Evolutionary conservation across 1,139 yeast species (phyloP), one percentile per base, ranked within the genome.

Genomic region (Suhomyces bokatorum): DNA sequence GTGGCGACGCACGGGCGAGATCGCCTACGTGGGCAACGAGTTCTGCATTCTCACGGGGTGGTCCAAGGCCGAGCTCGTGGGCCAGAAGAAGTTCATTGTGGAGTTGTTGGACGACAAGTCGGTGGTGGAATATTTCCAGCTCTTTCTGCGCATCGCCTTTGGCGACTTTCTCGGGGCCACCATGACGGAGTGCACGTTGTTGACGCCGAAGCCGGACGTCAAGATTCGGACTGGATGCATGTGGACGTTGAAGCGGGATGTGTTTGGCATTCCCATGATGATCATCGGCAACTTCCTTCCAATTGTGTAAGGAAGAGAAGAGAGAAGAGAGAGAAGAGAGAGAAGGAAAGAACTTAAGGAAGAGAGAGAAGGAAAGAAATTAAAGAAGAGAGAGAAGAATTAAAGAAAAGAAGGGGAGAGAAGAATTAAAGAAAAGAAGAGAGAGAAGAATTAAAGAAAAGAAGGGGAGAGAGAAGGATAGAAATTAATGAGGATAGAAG

Each of bases 1-100:
- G 6, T 93, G 98, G 98, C 73, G 99, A 52, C 75, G 98, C 46
- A 90, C 97, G 1, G 97, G 97, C 9, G 97, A 91, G 62, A 87
- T 93, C 16, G 95, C 97, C 0, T 91, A 90, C 48, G 96, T 91
- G 3, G 96, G 96, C 10, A 87, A 86, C 54, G 98, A 93, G 63
- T 93, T 93, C 60, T 85, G 95, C 54, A 77, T 88, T 13, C 69
- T 93, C 20, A 89, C 97, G 0, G 98, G 97, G 2, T 90, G 98
- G 97, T 68, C 83, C 10, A 77, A 79, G 52, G 85, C 82, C 34
- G 85, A 84, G 48, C 64, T 91, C 27, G 66, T 90, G 42, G 69
- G 71, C 17, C 73, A 73, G 37, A 73, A 78, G 46, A 84, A 86
- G 29, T 90, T 91, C 59, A 86, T 91, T 15, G 95, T 93, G 14